Evolutionary conservation across 345 rosid species (phyloP), one percentile per base, ranked within the genome.

Genomic region (thale cress (Arabidopsis thaliana)): DNA sequence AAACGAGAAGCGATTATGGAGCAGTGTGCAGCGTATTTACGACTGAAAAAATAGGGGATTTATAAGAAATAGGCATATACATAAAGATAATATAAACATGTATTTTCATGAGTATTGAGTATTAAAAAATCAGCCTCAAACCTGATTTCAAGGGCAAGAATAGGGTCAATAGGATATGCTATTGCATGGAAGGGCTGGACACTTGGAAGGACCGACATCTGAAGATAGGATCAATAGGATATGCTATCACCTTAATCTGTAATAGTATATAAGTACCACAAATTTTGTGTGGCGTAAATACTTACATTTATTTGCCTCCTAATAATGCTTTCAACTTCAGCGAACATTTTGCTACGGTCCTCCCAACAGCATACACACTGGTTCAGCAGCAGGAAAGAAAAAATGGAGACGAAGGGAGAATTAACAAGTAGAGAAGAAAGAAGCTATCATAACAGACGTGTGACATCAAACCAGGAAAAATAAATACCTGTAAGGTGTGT

Each of bases 131-230:
- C 14, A 63, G 62, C 38, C 41, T 30, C 69, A 48, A 63, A 93
- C 99, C 99, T 95, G 80, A 93, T 96, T 53, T 93, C 99, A 57
- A 96, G 97, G 30, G 99, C 98, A 79, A 96, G 96, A 80, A 90
- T 79, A 25, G 97, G 82, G 83, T 96, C 98, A 53, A 96, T 85
- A 52, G 99, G 99, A 84, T 93, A 93, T 67, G 99, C 99, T 74
- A 95, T 90, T 28, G 98, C 99, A 83, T 95, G 99, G 81, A 95
- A 95, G 69, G 99, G 99, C 74, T 95, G 99, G 63, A 95, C 98
- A 59, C 98, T 95, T 11, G 99, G 99, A 66, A 95, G 86, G 75
- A 87, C 89, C 16, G 97, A 87, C 88, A 87, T 84, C 99, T 95
- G 89, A 67, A 68, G 79, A 22, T 23, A 69, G 13, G 48, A 20